Percentiles rank a stretch among this genome's conserved stretches.
Evolutionary conservation across 352 stramenopile genomes (phyloP).

Genomic region (Globisporangium apiculatum): DNA sequence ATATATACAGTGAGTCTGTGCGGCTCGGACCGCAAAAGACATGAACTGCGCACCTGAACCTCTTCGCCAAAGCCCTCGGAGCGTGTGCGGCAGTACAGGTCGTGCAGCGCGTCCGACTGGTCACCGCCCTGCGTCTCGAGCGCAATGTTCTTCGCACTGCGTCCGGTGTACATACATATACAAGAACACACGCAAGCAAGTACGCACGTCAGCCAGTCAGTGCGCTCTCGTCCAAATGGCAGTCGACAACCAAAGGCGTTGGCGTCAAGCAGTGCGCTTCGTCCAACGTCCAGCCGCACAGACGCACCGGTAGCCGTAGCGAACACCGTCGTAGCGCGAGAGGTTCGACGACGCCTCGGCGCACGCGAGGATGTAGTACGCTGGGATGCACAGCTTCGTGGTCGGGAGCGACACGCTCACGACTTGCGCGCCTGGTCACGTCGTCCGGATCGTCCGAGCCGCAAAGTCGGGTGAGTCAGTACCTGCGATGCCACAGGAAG

Average conservation of each 20-base stretch:
- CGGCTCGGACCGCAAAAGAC: no score
- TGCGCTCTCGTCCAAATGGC: background rate
- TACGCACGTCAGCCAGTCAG: background rate
- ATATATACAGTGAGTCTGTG: background rate
- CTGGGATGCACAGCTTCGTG: constrained; percentile 86
- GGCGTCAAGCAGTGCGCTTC: background rate
- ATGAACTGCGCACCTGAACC: constrained; percentile 57
- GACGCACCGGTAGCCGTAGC: constrained; percentile 75
- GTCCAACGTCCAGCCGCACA: background rate
- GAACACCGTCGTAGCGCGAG: constrained; percentile 95
- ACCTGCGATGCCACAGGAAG: background rate
- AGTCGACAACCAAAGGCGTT: background rate
- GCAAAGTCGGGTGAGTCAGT: background rate
- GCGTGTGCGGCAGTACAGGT: constrained; percentile 83
- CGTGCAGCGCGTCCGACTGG: constrained; percentile 73
- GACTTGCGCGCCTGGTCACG: constrained; percentile 45
- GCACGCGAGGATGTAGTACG: constrained; percentile 98
- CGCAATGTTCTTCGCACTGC: constrained; percentile 44
- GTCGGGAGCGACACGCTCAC: constrained; percentile 69
- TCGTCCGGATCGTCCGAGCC: background rate
- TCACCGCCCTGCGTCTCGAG: constrained; percentile 37
- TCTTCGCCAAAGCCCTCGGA: constrained; percentile 89
- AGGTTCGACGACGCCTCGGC: constrained; percentile 98
- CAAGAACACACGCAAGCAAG: background rate
- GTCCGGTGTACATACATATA: background rate